Evolutionary conservation across 1,284 basidiomycete genomes (phyloP), one percentile per base, ranked within the genome.

Genomic region (Vanrija sp.): DNA sequence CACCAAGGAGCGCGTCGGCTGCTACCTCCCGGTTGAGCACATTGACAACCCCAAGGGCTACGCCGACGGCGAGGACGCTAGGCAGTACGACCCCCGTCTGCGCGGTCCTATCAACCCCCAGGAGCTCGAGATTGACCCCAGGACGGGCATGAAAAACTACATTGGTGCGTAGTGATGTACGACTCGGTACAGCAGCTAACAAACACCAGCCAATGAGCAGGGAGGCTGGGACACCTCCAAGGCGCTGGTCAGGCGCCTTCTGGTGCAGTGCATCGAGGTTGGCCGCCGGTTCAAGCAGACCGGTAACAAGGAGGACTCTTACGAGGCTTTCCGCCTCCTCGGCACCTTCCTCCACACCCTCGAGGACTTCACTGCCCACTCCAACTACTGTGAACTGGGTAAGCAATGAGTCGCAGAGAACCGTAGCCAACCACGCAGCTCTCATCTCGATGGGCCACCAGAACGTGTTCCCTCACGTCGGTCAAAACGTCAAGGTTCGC

Each of bases 81-180:
- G 88, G 45, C 80, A 83, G 63, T 90, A 87, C 65, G 84, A 96
- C 66, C 82, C 83, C 2, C 85, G 86, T 52, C 82, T 92, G 43
- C 83, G 90, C 51, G 86, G 86, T 16, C 89, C 89, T 3, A 84
- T 92, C 44, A 70, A 80, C 61, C 87, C 87, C 0, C 78, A 83
- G 43, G 93, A 97, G 71, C 80, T 96, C 6, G 88, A 94, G 65
- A 83, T 97, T 21, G 93, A 97, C 72, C 84, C 84, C 1, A 79
- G 82, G 10, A 90, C 88, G 0, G 93, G 92, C 6, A 95, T 97
- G 91, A 96, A 96, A 80, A 93, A 93, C 69, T 97, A 95, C 72
- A 93, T 96, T 57, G 89, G 28, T 14, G 23, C 7, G 26, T 6
- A 6, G 14, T 28, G 38, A 45, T n/a, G 34, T 18, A 18, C 23